Evolutionary conservation across 768 basidiomycete species (phyloP).

Genomic region (Tylopilus sp.): DNA sequence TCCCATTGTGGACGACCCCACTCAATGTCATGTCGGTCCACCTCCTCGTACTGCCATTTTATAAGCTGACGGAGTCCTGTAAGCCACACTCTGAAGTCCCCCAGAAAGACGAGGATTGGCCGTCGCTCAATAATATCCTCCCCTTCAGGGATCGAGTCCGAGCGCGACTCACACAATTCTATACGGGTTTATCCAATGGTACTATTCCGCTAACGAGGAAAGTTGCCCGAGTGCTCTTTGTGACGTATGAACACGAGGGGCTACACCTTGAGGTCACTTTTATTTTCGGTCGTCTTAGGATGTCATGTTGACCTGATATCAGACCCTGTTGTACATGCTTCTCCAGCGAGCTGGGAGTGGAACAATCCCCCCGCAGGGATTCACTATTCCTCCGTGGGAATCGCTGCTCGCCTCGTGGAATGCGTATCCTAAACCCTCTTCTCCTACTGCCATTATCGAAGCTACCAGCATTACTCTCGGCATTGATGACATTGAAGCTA

Average conservation of each 20-base stretch:
- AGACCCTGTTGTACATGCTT: conserved; percentile 94
- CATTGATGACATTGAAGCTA: conserved; percentile 76
- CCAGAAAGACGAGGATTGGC: conserved; percentile 80
- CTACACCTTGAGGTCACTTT: conserved; percentile 70
- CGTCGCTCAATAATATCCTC: conserved; percentile 62
- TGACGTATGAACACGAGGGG: conserved; percentile 90
- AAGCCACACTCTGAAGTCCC: conserved; percentile 92
- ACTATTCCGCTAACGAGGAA: conserved; percentile 53
- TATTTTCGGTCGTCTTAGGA: background rate
- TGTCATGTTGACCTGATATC: conserved; percentile 3
- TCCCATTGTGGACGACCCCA: conserved; percentile 89
- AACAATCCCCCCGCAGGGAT: conserved; percentile 75
- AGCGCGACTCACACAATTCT: conserved; percentile 64
- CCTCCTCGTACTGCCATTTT: background rate
- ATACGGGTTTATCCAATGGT: conserved; percentile 62
- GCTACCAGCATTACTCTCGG: conserved; percentile 64
- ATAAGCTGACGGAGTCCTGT: background rate
- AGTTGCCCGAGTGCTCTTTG: conserved; percentile 77
- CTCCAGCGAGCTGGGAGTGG: conserved; percentile 76
- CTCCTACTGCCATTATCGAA: conserved; percentile 51
- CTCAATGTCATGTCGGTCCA: conserved; percentile 70
- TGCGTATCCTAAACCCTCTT: conserved; percentile 38
- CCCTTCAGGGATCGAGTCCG: conserved; percentile 78
- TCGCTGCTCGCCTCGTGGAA: conserved; percentile 48
- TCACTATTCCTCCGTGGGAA: conserved; percentile 70